These are phyloP conservation scores for Colletotrichum falcatum DNA, from an alignment of 2,329 filamentous ascomycete species.

Conservation along the genomic window DNA sequence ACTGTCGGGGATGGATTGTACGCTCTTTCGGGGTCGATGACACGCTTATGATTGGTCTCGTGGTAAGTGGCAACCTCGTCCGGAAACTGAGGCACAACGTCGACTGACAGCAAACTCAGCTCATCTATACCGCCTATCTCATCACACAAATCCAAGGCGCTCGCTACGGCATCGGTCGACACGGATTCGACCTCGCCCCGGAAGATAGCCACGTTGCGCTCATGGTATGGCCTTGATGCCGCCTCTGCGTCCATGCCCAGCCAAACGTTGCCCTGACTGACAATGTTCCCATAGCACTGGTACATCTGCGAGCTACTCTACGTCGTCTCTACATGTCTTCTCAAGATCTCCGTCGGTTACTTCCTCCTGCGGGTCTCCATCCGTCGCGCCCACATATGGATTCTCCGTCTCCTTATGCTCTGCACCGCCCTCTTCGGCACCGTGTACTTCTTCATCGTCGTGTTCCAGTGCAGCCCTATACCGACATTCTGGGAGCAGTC, in stretches of 20 bases:
- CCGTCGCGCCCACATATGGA: slow-evolving; percentile 49
- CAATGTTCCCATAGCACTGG: slow-evolving; percentile 46
- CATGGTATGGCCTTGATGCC: slow-evolving; percentile 44
- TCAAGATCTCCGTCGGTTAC: slow-evolving; percentile 57
- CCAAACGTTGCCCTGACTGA: slow-evolving; percentile 13
- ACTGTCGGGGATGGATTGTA: slow-evolving; percentile 49
- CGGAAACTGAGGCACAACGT: not conserved
- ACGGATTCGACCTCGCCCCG: slow-evolving; percentile 40
- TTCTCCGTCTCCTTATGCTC: slow-evolving; percentile 51
- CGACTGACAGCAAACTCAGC: slow-evolving; percentile 30
- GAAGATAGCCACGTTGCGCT: slow-evolving; percentile 46
- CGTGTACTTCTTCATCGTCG: slow-evolving; percentile 55
- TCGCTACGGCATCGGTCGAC: slow-evolving; percentile 46
- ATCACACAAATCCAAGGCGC: slow-evolving; percentile 45
- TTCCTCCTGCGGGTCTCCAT: slow-evolving; percentile 57
- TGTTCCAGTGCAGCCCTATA: slow-evolving; percentile 56
- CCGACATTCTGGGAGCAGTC: slow-evolving; percentile 54
- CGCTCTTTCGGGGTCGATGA: slow-evolving; percentile 51
- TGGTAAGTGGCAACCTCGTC: slow-evolving; percentile 42
- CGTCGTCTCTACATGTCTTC: slow-evolving; percentile 48
- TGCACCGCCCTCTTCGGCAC: slow-evolving; percentile 53
- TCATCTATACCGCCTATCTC: slow-evolving; percentile 45
- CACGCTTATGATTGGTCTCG: slow-evolving; percentile 49
- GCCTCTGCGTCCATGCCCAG: not conserved
- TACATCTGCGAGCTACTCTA: slow-evolving; percentile 59